Percentiles rank a stretch among this genome's conserved stretches.
These are phyloP conservation scores for Paulownia fortunei DNA, from an alignment of 257 asterid genomes.

Conservation along the genomic window DNA sequence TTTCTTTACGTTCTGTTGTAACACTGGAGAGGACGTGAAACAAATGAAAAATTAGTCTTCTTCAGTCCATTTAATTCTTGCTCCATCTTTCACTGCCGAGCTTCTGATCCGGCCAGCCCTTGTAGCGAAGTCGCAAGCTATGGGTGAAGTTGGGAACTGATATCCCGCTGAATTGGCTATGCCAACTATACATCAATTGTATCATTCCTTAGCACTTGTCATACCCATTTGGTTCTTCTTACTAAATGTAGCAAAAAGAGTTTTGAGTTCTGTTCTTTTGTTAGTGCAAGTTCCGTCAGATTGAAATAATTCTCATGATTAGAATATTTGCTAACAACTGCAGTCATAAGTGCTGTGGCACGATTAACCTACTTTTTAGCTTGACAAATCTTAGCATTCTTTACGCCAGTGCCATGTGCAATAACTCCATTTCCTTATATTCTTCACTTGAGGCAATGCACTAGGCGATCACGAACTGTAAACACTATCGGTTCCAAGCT, in stretches of 20 bases:
- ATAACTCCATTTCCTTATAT: constrained; percentile 10
- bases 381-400: neutral
- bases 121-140: neutral
- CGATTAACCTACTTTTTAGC: neutral
- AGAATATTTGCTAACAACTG: neutral
- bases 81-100: neutral
- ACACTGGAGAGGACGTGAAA: neutral
- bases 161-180: neutral
- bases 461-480: neutral
- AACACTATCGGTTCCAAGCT: constrained; percentile 7
- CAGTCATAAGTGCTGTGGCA: neutral
- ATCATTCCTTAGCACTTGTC: neutral
- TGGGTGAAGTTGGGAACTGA: neutral
- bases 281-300: neutral
- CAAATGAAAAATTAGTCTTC: neutral
- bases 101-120: neutral
- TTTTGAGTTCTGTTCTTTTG: neutral
- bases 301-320: neutral
- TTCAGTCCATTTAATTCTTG: neutral
- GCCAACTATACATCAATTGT: neutral
- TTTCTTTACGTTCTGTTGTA: neutral
- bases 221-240: neutral
- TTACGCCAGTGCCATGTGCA: neutral
- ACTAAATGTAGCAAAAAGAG: neutral
- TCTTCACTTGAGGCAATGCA: neutral